Evolutionary conservation across 129 eudicot species (phyloP), one percentile per base, ranked within the genome.

Genomic region (Helianthus tuberosus): DNA sequence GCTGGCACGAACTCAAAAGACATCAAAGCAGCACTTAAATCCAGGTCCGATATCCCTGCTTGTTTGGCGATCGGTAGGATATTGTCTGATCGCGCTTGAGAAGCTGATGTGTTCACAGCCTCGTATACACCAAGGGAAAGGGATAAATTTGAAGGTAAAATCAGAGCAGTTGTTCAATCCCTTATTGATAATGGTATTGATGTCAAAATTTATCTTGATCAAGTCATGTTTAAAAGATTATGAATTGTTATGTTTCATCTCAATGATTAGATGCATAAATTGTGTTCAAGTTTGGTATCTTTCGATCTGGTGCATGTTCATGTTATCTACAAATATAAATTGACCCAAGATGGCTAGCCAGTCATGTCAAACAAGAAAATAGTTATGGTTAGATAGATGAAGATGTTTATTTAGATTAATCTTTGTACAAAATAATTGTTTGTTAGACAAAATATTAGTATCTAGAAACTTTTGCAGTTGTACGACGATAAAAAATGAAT

Each of bases 51-150:
- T 2, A 60, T 60, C 39, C 65, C 65, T 60, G 65, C 65, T 60
- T 60, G 65, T 60, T 29, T 60, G 65, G 65, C 65, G 13, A 60
- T 60, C 1, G 65, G 65, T 27, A 60, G 43, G 17, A 60, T 60
- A 60, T 60, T 60, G 65, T 60, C 65, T 6, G 65, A 60, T 5
- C 65, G 65, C 3, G 65, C 65, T 60, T 13, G 65, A 27, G 65
- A 60, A 60, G 65, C 65, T 60, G 65, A 60, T 60, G 65, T 60
- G 65, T 60, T 29, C 65, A 60, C 65, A 27, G 65, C 65, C 12
- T 60, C 65, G 11, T 60, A 60, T 60, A 27, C 41, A 2, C 65
- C 65, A 6, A 60, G 65, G 65, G 65, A 60, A 60, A 29, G 65
- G 39, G 65, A 60, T 60, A 60, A 60, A 13, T 60, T 60, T 60